phyloP scores from a whole-genome alignment of 371 early-diverging fungal genomes.

The Blakeslea trispora region DNA sequence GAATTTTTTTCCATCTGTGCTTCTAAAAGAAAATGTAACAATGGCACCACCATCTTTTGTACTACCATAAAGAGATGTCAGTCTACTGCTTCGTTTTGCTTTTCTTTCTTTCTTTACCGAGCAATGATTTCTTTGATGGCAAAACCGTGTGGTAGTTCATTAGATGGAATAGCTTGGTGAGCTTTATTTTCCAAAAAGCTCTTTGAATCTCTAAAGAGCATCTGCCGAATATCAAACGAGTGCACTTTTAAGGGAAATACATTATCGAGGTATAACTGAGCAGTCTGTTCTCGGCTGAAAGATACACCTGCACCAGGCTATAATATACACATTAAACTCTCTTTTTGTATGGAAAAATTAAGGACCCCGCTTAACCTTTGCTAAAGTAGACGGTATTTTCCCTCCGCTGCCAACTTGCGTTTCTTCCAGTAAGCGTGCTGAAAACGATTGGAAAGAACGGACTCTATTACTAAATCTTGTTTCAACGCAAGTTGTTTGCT shows the following conservation, averaged over 20 bases:
- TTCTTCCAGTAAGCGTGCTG: too few species aligned
- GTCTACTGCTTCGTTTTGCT: too few species aligned
- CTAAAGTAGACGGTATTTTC: too few species aligned
- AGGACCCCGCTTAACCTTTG: too few species aligned
- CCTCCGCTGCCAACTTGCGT: too few species aligned
- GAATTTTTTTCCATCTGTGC: constrained; percentile 26
- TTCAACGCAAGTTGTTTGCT: too few species aligned
- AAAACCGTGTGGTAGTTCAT: constrained; percentile 38
- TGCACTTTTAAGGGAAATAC: constrained; percentile 47
- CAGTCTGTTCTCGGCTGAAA: constrained; percentile 28
- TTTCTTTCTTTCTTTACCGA: too few species aligned
- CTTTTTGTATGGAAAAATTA: too few species aligned
- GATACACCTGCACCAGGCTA: background rate
- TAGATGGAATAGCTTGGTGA: constrained; percentile 30
- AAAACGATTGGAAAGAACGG: too few species aligned
- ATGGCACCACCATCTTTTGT: constrained; percentile 56
- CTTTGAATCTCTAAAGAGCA: constrained; percentile 36
- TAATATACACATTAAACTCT: background rate
- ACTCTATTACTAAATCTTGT: too few species aligned
- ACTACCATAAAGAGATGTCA: constrained; percentile 21
- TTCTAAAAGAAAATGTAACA: constrained; percentile 40
- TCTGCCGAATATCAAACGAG: constrained; percentile 42
- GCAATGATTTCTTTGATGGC: constrained; percentile 33
- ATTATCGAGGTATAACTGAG: constrained; percentile 48
- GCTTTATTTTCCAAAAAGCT: constrained; percentile 34